These are phyloP conservation scores for Phaeosphaeria sp. DNA, from an alignment of 2,329 filamentous ascomycete genomes.

Conservation along the genomic window DNA sequence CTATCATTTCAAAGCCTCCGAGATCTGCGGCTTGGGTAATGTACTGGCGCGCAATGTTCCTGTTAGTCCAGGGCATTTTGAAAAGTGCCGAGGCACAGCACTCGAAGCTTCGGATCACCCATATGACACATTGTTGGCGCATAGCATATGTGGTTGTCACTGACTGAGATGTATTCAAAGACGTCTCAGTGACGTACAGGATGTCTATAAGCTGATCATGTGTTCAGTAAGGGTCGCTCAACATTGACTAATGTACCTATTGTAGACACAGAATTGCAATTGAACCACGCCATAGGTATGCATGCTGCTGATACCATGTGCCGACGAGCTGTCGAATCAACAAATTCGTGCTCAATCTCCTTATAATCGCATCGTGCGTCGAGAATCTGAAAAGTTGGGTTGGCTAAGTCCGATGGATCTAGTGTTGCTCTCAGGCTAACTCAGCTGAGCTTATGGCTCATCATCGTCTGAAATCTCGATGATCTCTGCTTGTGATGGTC, in stretches of 20 bases:
- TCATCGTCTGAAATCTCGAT: conserved; percentile 40
- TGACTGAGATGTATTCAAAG: neutral
- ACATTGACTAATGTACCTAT: too few species aligned
- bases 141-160: neutral
- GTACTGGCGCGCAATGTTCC: neutral
- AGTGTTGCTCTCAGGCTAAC: neutral
- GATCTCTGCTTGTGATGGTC: conserved; percentile 34
- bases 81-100: neutral
- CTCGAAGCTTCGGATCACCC: neutral
- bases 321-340: neutral
- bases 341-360: too few species aligned
- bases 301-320: neutral
- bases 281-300: neutral
- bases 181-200: neutral
- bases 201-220: neutral
- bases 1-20: neutral
- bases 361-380: too few species aligned
- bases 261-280: neutral
- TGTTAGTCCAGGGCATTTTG: neutral
- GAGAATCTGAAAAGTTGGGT: neutral
- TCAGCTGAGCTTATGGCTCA: conserved; percentile 1
- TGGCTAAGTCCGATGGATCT: neutral
- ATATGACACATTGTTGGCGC: neutral
- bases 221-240: neutral
- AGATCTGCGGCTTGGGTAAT: neutral